Evolutionary conservation across 1,284 basidiomycete genomes (phyloP).

Genomic region (Amylostereum areolatum): DNA sequence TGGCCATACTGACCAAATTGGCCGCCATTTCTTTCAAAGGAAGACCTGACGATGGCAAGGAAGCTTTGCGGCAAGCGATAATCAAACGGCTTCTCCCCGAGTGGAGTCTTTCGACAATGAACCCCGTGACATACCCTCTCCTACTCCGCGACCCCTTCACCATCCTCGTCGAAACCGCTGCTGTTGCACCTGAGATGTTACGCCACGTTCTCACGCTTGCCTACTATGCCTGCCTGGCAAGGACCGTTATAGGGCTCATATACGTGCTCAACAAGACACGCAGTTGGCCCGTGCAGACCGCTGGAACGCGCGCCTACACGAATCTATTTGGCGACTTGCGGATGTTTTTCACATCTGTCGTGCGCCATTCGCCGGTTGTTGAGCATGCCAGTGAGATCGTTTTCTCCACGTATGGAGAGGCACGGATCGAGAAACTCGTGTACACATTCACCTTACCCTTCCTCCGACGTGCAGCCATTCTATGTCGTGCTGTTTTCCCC

Average conservation of each 20-base stretch:
- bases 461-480: slow-evolving; percentile 84
- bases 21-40: slow-evolving; percentile 63
- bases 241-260: slow-evolving; percentile 78
- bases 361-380: slow-evolving; percentile 72
- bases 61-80: slow-evolving; percentile 75
- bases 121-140: slow-evolving; percentile 71
- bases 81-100: slow-evolving; percentile 85
- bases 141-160: slow-evolving; percentile 85
- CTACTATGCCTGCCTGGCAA: slow-evolving; percentile 85
- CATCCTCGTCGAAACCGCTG: slow-evolving; percentile 82
- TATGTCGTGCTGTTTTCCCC: slow-evolving; percentile 75
- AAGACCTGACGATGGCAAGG: slow-evolving; percentile 62
- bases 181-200: slow-evolving; percentile 83
- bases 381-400: slow-evolving; percentile 74
- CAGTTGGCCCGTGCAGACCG: slow-evolving; percentile 39
- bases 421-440: slow-evolving; percentile 79
- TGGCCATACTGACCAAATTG: slow-evolving; percentile 65
- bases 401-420: slow-evolving; percentile 73
- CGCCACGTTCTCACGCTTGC: slow-evolving; percentile 79
- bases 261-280: slow-evolving; percentile 71
- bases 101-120: slow-evolving; percentile 78
- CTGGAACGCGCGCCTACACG: slow-evolving; percentile 42
- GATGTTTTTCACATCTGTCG: slow-evolving; percentile 83
- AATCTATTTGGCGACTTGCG: slow-evolving; percentile 72
- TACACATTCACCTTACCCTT: slow-evolving; percentile 92